Evolutionary conservation across 371 early-diverging fungal genomes (phyloP).

Genomic region (Coemansia sp.): DNA sequence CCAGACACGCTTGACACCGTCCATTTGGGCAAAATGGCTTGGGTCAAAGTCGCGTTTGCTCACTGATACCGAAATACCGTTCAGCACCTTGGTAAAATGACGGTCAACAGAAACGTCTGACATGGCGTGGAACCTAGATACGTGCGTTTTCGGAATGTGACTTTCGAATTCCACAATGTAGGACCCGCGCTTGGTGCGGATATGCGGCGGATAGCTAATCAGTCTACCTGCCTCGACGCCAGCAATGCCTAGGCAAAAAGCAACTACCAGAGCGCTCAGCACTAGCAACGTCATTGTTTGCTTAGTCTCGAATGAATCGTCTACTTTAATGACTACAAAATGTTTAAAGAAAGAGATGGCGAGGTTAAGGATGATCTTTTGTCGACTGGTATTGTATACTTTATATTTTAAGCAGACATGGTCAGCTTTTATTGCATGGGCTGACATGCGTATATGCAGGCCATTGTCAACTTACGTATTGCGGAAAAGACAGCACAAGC

Average conservation of each 20-base stretch:
- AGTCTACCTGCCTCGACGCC: constrained; percentile 13
- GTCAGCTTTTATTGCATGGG: not conserved
- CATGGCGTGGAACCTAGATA: constrained; percentile 17
- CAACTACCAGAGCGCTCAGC: constrained; percentile 4
- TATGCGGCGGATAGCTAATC: constrained; percentile 26
- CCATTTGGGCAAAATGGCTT: constrained; percentile 16
- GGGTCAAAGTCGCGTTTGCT: constrained; percentile 7
- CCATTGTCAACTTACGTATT: constrained; percentile 1
- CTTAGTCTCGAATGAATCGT: not conserved
- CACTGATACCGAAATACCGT: constrained; percentile 30
- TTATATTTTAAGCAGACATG: not conserved
- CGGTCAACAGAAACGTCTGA: constrained; percentile 11
- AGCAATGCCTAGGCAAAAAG: not conserved
- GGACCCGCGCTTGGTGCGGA: constrained; percentile 21
- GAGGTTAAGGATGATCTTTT: too few relatives aligned
- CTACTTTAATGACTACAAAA: not conserved
- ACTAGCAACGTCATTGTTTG: constrained; percentile 5
- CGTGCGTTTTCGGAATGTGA: constrained; percentile 6
- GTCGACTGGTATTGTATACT: not conserved
- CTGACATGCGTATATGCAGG: not conserved
- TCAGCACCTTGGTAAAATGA: constrained; percentile 23
- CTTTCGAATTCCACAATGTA: constrained; percentile 44
- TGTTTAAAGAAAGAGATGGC: too few relatives aligned
- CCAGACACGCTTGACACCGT: constrained; percentile 41
- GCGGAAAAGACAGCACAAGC: not conserved